A percentile compares a stretch with the other conserved stretches of the same genome.
These are phyloP conservation scores for Ogataea nakhonphanomensis DNA, from an alignment of 805 yeast species.

Conservation along the genomic window DNA sequence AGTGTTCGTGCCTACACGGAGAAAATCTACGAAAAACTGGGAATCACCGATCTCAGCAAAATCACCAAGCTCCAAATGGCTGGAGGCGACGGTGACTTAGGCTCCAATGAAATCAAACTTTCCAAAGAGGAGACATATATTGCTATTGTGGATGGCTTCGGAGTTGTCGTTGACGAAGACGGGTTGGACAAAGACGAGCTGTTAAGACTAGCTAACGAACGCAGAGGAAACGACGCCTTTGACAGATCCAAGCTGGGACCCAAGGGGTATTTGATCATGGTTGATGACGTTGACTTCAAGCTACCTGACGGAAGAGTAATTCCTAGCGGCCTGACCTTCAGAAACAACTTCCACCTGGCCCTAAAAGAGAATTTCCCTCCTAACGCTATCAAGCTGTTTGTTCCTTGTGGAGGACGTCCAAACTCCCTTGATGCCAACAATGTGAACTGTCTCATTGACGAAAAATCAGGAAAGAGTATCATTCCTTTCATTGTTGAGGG, in stretches of 20 bases:
- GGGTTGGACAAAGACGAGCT: slow-evolving; percentile 84
- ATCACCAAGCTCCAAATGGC: slow-evolving; percentile 91
- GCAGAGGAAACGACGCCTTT: slow-evolving; percentile 70
- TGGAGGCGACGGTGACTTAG: slow-evolving; percentile 98
- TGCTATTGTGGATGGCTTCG: slow-evolving; percentile 92
- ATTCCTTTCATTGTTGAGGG: slow-evolving; percentile 95
- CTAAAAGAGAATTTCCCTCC: slow-evolving; percentile 56
- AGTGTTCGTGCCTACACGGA: slow-evolving; percentile 91
- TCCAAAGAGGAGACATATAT: slow-evolving; percentile 82
- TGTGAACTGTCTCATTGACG: slow-evolving; percentile 67
- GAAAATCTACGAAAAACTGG: slow-evolving; percentile 76
- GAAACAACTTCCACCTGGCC: slow-evolving; percentile 85
- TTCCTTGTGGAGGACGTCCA: slow-evolving; percentile 99
- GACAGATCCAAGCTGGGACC: slow-evolving; percentile 64
- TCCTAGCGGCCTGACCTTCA: slow-evolving; percentile 81
- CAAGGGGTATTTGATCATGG: slow-evolving; percentile 77
- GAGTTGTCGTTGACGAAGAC: slow-evolving; percentile 87
- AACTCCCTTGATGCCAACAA: slow-evolving; percentile 88
- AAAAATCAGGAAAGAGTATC: slow-evolving; percentile 67
- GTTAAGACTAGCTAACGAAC: slow-evolving; percentile 67
- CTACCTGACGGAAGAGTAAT: slow-evolving; percentile 77
- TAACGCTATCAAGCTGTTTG: slow-evolving; percentile 74
- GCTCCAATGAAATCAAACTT: slow-evolving; percentile 88
- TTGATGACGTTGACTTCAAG: slow-evolving; percentile 76
- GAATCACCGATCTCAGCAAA: slow-evolving; percentile 49